Evolutionary conservation across 1,284 basidiomycete species (phyloP), one percentile per base, ranked within the genome.

Genomic region (Nidula niveotomentosa): DNA sequence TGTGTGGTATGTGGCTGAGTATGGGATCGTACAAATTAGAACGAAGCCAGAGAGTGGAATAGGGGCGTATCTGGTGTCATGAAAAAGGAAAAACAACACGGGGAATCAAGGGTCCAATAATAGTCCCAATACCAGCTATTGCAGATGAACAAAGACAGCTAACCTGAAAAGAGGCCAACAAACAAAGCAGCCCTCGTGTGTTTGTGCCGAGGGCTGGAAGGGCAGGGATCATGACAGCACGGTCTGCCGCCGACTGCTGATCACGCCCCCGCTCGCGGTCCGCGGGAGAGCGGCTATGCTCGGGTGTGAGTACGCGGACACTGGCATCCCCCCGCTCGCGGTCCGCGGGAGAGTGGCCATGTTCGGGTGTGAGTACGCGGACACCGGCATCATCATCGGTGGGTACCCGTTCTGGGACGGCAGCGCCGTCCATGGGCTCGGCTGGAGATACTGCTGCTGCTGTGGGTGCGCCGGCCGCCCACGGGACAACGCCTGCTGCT

Each of bases 381-480:
- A 55, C 46, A 59, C 56, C 9, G 65, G 63, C 63, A 70, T 69
- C 9, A 60, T 61, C 48, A 55, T 62, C 2, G 69, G 66, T 6
- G 65, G 45, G 15, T 52, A 56, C 8, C 70, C 71, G 34, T 36
- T 62, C 50, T 69, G 66, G 15, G 68, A 65, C 9, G 74, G 74
- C 23, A 74, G 57, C 12, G 72, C 70, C 1, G 72, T 72, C 75
- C 75, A 76, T 1, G 74, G 71, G 52, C 62, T 74, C 0, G 67
- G 67, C 8, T 53, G 41, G 36, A 63, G 64, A 10, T 53, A 49
- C 46, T 60, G 61, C 46, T 61, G 59, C 12, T 54, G 45, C 17
- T 36, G 52, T 23, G 68, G 66, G 9, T 63, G 55, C 33, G 61
- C 36, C 9, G 68, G 57, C 34, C 67, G 63, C 9, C 72, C 69